Base-by-base conservation (phyloP, 768 basidiomycete species). In the Trametes villosa region DNA sequence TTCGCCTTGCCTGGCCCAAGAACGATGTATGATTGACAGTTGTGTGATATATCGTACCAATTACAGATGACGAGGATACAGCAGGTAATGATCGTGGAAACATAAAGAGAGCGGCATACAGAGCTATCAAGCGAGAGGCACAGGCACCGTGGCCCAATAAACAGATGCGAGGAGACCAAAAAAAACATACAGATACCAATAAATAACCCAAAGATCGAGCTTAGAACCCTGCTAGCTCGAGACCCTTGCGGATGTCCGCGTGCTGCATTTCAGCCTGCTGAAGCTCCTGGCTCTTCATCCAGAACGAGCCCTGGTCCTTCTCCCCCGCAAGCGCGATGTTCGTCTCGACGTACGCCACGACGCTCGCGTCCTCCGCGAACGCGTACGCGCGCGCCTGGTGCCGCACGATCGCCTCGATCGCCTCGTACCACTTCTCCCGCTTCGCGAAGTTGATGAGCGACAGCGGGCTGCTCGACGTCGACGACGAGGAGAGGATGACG, bases 171-270 rank as follows among this genome's bases (percentile, higher is more conserved):
- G 22, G 11, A 42, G 27, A 11, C 34, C 3, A 31, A 26, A 8
- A 22, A 18, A 34, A 38, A 22, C 18, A 51, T 40, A 46, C 15
- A 50, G 27, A 47, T 58, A 63, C 53, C 47, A 53, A 64, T 55
- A 59, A 57, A 59, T 59, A 59, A 4, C 29, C 46, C 41, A 50
- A 22, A 11, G 18, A 29, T 50, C 27, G 53, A 42, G 44, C 60
- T 74, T 71, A 88, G 68, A 90, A 89, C 9, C 87, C 87, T 47
- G 87, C 86, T 29, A 82, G 83, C 72, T 87, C 85, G 41, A 89
- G 72, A n/a, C 86, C 86, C 67, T 81, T 86, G 65, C 85, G 77
- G 57, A 88, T 85, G 68, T 89, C 86, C 30, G 84, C 84, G 70
- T 87, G 80, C 29, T 81, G 79, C 44, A 84, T 65, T 71, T 89